A percentile compares a stretch with the other conserved stretches of the same genome.
These are phyloP conservation scores for Paracamarosporium sp. DNA, from an alignment of 2,329 filamentous ascomycete genomes.

Conservation along the genomic window DNA sequence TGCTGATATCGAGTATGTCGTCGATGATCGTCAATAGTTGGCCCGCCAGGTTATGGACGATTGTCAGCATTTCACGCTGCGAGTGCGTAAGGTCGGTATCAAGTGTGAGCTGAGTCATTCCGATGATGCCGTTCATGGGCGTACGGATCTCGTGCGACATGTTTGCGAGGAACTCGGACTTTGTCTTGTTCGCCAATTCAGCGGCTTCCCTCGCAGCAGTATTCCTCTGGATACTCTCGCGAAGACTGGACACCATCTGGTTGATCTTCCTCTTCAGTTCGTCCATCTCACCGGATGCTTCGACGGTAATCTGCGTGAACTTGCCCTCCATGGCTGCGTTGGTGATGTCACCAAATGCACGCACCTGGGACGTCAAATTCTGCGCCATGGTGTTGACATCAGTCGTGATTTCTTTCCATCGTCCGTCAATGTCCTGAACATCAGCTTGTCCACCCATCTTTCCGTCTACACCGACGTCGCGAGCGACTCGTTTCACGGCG, in stretches of 20 bases:
- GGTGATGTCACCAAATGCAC: slow-evolving; percentile 98
- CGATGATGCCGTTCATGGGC: slow-evolving; percentile 97
- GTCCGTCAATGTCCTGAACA: slow-evolving; percentile 87
- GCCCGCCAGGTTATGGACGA: slow-evolving; percentile 95
- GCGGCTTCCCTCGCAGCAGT: slow-evolving; percentile 94
- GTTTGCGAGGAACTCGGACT: slow-evolving; percentile 97
- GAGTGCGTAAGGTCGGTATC: slow-evolving; percentile 94
- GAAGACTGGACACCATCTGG: slow-evolving; percentile 95
- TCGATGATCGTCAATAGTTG: slow-evolving; percentile 97
- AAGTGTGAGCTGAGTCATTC: slow-evolving; percentile 95
- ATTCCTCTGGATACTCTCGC: slow-evolving; percentile 96
- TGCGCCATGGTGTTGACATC: slow-evolving; percentile 91
- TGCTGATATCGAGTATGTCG: slow-evolving; percentile 72
- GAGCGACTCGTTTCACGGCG: slow-evolving; percentile 92
- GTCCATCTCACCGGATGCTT: slow-evolving; percentile 98
- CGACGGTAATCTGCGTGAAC: slow-evolving; percentile 91
- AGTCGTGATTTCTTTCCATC: slow-evolving; percentile 98
- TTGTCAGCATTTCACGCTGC: slow-evolving; percentile 97
- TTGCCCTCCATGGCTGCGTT: slow-evolving; percentile 96
- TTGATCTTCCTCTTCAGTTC: slow-evolving; percentile 99
- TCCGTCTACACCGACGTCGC: slow-evolving; percentile 95
- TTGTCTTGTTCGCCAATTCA: slow-evolving; percentile 96
- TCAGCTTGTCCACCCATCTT: slow-evolving; percentile 99
- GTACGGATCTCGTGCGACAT: slow-evolving; percentile 99
- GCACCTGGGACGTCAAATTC: slow-evolving; percentile 91